A percentile compares a stretch with the other conserved stretches of the same genome.
Evolutionary conservation across 2,329 filamentous ascomycete genomes (phyloP).

Genomic region (Trichoderma afroharzianum): DNA sequence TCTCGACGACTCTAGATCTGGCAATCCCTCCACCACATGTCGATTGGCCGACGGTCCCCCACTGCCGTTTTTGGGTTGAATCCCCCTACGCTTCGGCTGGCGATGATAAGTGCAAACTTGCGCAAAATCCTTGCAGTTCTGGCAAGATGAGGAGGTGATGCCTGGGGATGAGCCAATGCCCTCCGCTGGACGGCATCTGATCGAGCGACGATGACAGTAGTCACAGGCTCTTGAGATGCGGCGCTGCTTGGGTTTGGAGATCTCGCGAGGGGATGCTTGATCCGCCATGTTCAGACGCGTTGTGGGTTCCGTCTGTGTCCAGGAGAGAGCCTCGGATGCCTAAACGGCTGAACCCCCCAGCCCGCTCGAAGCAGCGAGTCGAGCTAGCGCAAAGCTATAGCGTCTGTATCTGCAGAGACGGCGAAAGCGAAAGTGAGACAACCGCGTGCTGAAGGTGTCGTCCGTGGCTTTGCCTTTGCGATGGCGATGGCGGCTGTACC

Average conservation of each 20-base stretch:
- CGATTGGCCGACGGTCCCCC: constrained; percentile 4
- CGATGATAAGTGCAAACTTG: constrained; percentile 48
- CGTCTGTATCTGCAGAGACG: not conserved
- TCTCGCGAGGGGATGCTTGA: not conserved
- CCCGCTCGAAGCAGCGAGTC: not conserved
- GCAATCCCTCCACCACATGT: not conserved
- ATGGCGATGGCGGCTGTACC: not conserved
- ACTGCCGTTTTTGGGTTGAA: constrained; percentile 8
- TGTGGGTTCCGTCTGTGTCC: not conserved
- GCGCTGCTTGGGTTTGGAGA: constrained; percentile 19
- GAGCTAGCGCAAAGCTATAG: constrained; percentile 7
- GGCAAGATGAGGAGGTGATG: constrained; percentile 29
- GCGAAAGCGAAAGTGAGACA: not conserved
- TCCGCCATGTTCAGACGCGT: constrained; percentile 6
- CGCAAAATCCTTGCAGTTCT: constrained; percentile 48
- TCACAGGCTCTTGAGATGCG: constrained; percentile 32
- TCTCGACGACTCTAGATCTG: constrained; percentile 4
- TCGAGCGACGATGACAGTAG: constrained; percentile 41
- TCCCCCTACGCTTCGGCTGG: too few relatives aligned
- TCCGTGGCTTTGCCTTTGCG: not conserved
- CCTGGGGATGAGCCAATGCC: too few relatives aligned
- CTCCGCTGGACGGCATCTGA: not conserved
- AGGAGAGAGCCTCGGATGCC: not conserved
- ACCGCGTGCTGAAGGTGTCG: not conserved
- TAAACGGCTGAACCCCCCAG: constrained; percentile 4